Evolutionary conservation across 257 asterid species (phyloP).

Genomic region (Petrea volubilis): DNA sequence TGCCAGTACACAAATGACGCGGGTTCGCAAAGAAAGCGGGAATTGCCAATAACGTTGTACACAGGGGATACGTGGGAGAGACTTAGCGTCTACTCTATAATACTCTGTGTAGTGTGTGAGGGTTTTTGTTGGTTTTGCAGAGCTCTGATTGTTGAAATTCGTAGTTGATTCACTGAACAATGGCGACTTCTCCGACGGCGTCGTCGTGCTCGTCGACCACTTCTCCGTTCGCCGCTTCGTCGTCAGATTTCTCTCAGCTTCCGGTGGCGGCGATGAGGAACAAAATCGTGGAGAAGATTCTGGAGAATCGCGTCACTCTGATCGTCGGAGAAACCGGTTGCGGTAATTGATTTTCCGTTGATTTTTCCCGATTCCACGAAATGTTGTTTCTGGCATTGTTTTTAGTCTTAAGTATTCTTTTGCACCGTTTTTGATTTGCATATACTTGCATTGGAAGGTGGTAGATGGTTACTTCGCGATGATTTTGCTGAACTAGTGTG

Average conservation of each 20-base stretch:
- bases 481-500: not conserved
- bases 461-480: not conserved
- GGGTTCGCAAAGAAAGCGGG: no score
- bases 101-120: not conserved
- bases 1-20: no score
- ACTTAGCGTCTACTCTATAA: conserved; percentile 12
- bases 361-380: no score
- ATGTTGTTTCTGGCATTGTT: not conserved
- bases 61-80: not conserved
- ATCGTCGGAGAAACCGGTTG: conserved; percentile 95
- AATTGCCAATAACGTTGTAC: no score
- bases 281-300: conserved; percentile 72
- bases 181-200: conserved; percentile 59
- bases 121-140: conserved; percentile 21
- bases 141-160: not conserved
- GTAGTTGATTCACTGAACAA: conserved; percentile 3
- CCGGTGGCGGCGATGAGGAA: conserved; percentile 60
- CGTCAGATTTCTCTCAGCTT: conserved; percentile 50
- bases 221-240: conserved; percentile 19
- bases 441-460: not conserved
- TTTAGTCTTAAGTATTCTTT: not conserved
- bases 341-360: conserved; percentile 41
- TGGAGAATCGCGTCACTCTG: conserved; percentile 87
- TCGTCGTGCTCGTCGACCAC: conserved; percentile 35
- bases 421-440: conserved; percentile 3